These are phyloP conservation scores for Pythium myriotylum DNA, from an alignment of 352 stramenopile genomes.

Conservation along the genomic window DNA sequence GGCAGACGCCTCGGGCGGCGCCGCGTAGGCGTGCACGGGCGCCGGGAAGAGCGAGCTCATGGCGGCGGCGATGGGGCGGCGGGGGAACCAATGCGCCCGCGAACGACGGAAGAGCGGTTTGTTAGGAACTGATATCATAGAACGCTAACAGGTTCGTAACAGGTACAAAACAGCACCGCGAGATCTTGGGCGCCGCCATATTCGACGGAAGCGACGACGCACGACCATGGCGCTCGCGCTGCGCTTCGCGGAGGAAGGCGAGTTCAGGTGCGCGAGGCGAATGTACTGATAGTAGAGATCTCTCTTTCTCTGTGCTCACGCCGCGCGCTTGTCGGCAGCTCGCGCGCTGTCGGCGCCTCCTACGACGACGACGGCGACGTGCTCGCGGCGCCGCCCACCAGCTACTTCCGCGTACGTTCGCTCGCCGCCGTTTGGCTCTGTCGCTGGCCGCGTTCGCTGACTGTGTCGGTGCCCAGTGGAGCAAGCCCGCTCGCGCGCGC, in stretches of 20 bases:
- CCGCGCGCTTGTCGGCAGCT: slow-evolving; percentile 29
- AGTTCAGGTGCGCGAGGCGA: slow-evolving; percentile 25
- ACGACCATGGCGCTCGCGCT: slow-evolving; percentile 36
- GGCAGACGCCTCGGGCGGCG: slow-evolving; percentile 41
- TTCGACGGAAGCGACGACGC: too few species aligned
- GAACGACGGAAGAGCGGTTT: neutral
- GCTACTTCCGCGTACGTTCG: slow-evolving; percentile 57
- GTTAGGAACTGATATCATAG: too few species aligned
- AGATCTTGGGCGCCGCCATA: too few species aligned
- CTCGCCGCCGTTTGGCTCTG: neutral
- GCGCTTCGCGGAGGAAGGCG: slow-evolving; percentile 36
- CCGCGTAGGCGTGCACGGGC: slow-evolving; percentile 74
- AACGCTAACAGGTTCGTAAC: too few species aligned
- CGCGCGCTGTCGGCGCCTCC: slow-evolving; percentile 41
- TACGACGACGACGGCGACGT: slow-evolving; percentile 26
- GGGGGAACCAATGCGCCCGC: neutral
- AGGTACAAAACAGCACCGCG: too few species aligned
- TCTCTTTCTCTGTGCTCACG: neutral
- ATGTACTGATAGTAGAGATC: neutral
- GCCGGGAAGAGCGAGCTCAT: slow-evolving; percentile 81
- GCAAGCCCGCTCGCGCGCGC: slow-evolving; percentile 34
- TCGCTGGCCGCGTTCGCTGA: too few species aligned
- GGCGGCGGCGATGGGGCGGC: neutral
- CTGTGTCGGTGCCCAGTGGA: slow-evolving; percentile 51
- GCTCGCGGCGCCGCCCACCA: slow-evolving; percentile 28